phyloP scores from a whole-genome alignment of 768 basidiomycete species.

The Lanmaoa rubissima region DNA sequence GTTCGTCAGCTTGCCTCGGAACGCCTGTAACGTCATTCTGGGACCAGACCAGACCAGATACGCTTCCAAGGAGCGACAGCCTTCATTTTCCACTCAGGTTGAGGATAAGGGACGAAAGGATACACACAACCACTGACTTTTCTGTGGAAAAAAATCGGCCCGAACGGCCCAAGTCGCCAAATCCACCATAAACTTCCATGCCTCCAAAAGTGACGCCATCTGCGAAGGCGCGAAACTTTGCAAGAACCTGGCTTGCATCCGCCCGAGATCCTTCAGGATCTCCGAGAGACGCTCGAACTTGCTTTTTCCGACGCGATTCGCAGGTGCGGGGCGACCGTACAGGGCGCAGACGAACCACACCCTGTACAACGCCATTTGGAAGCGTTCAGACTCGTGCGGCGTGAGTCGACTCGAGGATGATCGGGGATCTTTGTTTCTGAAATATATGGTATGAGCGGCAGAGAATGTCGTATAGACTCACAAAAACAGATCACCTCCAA shows the following conservation, averaged over 20 bases:
- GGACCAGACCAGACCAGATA: conserved; percentile 19
- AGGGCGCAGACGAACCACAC: conserved; percentile 22
- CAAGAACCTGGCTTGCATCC: conserved; percentile 6
- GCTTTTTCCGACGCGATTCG: conserved; percentile 6
- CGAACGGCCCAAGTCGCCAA: conserved; percentile 9
- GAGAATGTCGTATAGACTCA: neutral
- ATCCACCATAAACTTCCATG: conserved; percentile 8
- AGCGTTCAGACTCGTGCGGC: conserved; percentile 32
- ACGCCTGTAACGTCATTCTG: conserved; percentile 5
- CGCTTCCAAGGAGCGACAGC: neutral
- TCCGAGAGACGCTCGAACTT: conserved; percentile 9
- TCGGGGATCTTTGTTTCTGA: conserved; percentile 38
- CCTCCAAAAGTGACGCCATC: conserved; percentile 1
- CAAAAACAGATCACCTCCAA: conserved; percentile 16
- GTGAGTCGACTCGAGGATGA: conserved; percentile 33
- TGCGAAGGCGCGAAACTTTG: conserved; percentile 2
- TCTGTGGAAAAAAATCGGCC: conserved; percentile 6
- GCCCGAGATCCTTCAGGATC: conserved; percentile 1
- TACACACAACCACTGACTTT: conserved; percentile 2
- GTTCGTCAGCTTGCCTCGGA: conserved; percentile 5
- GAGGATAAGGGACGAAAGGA: neutral
- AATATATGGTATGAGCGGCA: conserved; percentile 1
- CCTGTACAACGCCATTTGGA: conserved; percentile 30
- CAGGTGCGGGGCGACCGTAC: conserved; percentile 14
- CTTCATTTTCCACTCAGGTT: neutral